Evolutionary conservation across 805 yeast species (phyloP), one percentile per base, ranked within the genome.

Genomic region (Cyberlindnera mrakii): DNA sequence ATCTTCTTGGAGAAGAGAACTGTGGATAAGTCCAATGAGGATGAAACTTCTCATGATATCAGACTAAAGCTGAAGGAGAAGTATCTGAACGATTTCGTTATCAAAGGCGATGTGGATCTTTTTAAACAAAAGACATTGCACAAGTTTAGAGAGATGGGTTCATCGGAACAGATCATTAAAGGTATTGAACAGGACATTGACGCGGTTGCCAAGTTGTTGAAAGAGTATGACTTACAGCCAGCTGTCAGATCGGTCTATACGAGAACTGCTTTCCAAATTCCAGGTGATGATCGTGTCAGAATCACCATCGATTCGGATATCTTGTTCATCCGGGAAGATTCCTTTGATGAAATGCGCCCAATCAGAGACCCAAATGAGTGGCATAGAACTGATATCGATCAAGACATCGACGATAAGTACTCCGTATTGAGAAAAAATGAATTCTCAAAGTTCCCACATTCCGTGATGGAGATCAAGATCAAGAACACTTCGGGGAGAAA

Each of bases 251-350:
- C 96, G 10, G 77, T 82, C 31, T 88, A 86, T 67, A 85, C 88
- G 34, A 77, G 98, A 64, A 86, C 96, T 6, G 98, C 98, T 3
- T 91, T 93, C 71, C 97, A 91, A 71, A 91, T 91, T 55, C 99
- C 99, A 3, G 97, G 97, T 45, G 98, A 93, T 62, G 95, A 90
- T 62, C 78, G 91, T 58, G 83, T 90, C 32, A 80, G 98, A 61
- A 81, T 93, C 47, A 82, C 86, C 35, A 86, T 91, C 50, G 98
- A 91, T 65, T 83, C 95, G 14, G 93, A 93, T 61, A 78, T 93
- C 44, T 59, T 82, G 41, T 90, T 86, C 59, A 82, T 91, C 48
- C 78, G 98, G 55, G 99, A 91, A 62, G 98, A 91, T 62, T 66
- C 91, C 0, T 84, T 91, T 58, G 96, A 90, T 63, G 66, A 72